Evolutionary conservation across 768 basidiomycete species (phyloP).

Genomic region (Guyanaporus albipodus): DNA sequence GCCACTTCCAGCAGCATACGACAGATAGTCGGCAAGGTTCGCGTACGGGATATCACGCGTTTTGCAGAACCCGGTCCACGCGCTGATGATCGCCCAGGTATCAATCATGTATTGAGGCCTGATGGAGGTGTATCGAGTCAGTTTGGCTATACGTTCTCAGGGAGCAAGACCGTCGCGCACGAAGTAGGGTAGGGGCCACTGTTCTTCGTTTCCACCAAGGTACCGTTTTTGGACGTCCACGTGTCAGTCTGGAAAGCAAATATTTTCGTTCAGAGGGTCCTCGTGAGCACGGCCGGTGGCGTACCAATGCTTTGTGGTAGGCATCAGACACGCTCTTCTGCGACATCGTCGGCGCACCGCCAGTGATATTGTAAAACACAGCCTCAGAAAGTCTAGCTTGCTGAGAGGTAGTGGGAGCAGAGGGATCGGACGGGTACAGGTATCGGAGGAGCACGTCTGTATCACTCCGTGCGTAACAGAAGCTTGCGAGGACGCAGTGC

Average conservation of each 20-base stretch:
- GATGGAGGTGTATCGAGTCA: too few relatives aligned
- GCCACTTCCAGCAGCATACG: conserved; percentile 17
- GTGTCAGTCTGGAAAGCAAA: conserved; percentile 24
- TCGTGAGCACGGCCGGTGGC: too few relatives aligned
- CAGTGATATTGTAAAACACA: conserved; percentile 21
- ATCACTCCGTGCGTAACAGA: conserved; percentile 23
- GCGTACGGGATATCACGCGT: conserved; percentile 20
- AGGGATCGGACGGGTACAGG: conserved; percentile 9
- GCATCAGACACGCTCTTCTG: conserved; percentile 21
- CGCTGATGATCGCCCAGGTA: conserved; percentile 21
- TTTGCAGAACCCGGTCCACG: conserved; percentile 24
- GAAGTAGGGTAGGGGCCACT: conserved; percentile 22
- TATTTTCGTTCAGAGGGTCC: too few relatives aligned
- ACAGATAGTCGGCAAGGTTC: conserved; percentile 23
- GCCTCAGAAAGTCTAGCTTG: conserved; percentile 14
- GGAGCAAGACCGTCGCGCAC: conserved; percentile 1
- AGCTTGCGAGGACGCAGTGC: conserved; percentile 21
- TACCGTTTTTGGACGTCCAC: conserved; percentile 1
- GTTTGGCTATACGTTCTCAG: too few relatives aligned
- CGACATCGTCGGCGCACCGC: conserved; percentile 15
- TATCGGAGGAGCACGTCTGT: conserved; percentile 18
- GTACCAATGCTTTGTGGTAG: conserved; percentile 19
- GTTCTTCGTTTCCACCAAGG: not conserved
- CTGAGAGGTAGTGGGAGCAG: conserved; percentile 9
- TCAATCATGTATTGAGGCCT: conserved; percentile 19